These are phyloP conservation scores for Noccaea bulbosa DNA, from an alignment of 345 rosid genomes.

Conservation along the genomic window DNA sequence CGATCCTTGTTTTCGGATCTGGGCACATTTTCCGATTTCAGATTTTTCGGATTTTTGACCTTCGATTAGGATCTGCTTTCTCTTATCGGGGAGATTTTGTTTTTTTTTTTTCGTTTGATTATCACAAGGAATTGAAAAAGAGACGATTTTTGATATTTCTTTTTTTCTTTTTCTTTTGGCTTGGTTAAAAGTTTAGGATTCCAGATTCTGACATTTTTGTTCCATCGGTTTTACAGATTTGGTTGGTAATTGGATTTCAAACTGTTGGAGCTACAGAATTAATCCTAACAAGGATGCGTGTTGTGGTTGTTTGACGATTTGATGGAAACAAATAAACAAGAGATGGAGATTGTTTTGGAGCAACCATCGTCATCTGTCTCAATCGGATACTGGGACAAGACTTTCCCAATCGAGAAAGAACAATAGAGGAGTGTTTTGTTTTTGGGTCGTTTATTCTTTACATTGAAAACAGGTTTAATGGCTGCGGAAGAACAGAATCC, in stretches of 20 bases:
- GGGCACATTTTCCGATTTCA: conserved; percentile 14
- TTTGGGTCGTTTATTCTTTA: conserved; percentile 43
- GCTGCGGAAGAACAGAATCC: conserved; percentile 31
- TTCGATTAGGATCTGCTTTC: conserved; percentile 38
- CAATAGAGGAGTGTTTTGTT: conserved; percentile 25
- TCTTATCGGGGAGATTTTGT: not conserved
- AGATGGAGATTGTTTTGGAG: conserved; percentile 51
- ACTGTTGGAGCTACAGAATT: no score
- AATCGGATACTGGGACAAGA: conserved; percentile 43
- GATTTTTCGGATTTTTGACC: not conserved
- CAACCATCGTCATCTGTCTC: conserved; percentile 44
- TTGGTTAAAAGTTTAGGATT: not conserved
- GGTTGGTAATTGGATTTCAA: conserved; percentile 1
- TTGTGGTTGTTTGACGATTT: conserved; percentile 38
- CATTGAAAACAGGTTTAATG: conserved; percentile 39
- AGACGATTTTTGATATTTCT: conserved; percentile 24
- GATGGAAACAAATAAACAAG: conserved; percentile 37
- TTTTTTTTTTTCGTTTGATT: not conserved
- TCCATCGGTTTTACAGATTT: conserved; percentile 17
- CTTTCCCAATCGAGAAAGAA: conserved; percentile 33
- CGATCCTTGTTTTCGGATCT: conserved; percentile 41
- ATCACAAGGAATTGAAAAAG: conserved; percentile 23
- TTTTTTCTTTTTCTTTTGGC: not conserved
- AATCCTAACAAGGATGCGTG: conserved; percentile 10
- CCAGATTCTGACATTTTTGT: conserved; percentile 33